Base-by-base conservation (phyloP, 1,139 yeast species). In the Meyerozyma elateridarum region DNA sequence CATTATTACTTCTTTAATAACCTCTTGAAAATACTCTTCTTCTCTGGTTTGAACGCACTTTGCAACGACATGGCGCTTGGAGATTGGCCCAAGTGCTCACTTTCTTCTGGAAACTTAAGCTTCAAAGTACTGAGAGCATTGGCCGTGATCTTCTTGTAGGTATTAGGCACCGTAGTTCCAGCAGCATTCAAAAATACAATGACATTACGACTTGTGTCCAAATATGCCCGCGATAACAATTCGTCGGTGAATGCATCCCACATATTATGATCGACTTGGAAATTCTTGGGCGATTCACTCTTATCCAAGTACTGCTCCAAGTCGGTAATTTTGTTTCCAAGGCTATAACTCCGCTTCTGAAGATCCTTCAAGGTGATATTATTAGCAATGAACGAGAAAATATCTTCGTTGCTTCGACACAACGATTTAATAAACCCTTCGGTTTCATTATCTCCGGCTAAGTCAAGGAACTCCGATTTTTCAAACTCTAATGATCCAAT, bases 401-500 rank as follows among this genome's bases (percentile, higher is more conserved):
- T 61, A 34, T 66, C 63, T 38, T 66, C 73, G 44, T 67, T 62
- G 41, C 60, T 57, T 27, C 69, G 56, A 33, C 71, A 56, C 33
- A 72, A 62, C 31, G 73, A 61, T 37, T 70, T 73, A 34, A 73
- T 60, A 38, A 73, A 68, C n/a, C 76, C 70, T 40, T 68, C 73
- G 7, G 73, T 64, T 39, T 67, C 73, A 38, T 64, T 60, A 35
- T 67, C 70, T 6, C 70, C 73, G 1, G 64, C 73, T 32, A 68
- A 48, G 37, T 68, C 73, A 27, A 67, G 52, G 40, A 66, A 64
- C 29, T 68, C 74, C 9, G 70, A 53, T 42, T 70, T 72, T 45
- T 73, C 79, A 52, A 73, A 73, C 42, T 71, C 78, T 28, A 73
- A 50, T 4, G 78, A 70, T 3, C 79, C 79, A 26, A 73, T 72